phyloP scores from a whole-genome alignment of 345 rosid species.

The Gossypium anomalum region DNA sequence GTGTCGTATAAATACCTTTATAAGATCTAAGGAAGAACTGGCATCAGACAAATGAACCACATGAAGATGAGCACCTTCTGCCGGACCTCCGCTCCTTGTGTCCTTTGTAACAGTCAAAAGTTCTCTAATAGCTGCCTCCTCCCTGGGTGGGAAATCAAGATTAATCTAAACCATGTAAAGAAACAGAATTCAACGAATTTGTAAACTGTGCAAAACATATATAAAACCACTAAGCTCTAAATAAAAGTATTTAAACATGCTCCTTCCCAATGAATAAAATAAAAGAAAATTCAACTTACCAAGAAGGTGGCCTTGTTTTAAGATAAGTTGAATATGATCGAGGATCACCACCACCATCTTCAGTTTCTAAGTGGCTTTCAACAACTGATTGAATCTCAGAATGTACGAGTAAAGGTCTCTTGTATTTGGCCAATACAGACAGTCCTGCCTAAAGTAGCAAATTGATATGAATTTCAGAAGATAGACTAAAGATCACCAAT shows the following conservation, averaged over 20 bases:
- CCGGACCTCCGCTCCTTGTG: slow-evolving; percentile 66
- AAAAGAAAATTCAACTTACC: slow-evolving; percentile 41
- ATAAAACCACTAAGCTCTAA: background rate
- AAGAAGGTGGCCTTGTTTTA: slow-evolving; percentile 74
- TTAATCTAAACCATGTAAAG: slow-evolving; percentile 10
- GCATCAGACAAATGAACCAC: slow-evolving; percentile 92
- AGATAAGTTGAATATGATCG: slow-evolving; percentile 71
- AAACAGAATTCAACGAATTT: background rate
- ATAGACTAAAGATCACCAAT: background rate
- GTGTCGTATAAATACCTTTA: slow-evolving; percentile 50
- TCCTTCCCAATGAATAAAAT: background rate
- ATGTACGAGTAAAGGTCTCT: slow-evolving; percentile 87
- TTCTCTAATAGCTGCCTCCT: slow-evolving; percentile 78
- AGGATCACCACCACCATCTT: slow-evolving; percentile 41
- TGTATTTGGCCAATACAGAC: slow-evolving; percentile 69
- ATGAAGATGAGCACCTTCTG: slow-evolving; percentile 95
- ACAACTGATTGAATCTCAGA: slow-evolving; percentile 61
- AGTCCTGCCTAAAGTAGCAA: slow-evolving; percentile 68
- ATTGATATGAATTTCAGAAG: background rate
- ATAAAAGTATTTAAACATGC: background rate
- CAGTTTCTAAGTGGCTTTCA: slow-evolving; percentile 28
- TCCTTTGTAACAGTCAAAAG: slow-evolving; percentile 60
- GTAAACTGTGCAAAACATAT: background rate
- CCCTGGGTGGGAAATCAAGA: slow-evolving; percentile 45
- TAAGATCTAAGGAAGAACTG: slow-evolving; percentile 63